A percentile compares a stretch with the other conserved stretches of the same genome.
These are phyloP conservation scores for Colletotrichum sp. DNA, from an alignment of 2,329 filamentous ascomycete genomes.

Conservation along the genomic window DNA sequence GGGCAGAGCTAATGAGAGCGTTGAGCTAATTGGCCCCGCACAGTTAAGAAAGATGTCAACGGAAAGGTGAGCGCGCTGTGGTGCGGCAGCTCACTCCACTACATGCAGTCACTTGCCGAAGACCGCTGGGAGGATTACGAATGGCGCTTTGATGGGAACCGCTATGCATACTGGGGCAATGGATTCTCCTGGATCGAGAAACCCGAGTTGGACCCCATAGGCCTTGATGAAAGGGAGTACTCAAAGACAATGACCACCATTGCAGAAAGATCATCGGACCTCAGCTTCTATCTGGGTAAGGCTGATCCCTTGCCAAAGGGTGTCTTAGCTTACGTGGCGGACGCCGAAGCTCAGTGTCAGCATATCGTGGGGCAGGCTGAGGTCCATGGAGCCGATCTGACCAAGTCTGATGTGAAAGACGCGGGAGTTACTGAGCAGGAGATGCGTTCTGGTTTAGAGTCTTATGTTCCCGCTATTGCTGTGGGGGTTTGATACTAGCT, in stretches of 20 bases:
- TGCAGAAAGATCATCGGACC: not conserved
- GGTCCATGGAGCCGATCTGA: accelerated
- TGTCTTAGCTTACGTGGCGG: accelerated
- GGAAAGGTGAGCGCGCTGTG: not conserved
- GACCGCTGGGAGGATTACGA: not conserved
- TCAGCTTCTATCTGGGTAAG: not conserved
- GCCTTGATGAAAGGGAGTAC: not conserved
- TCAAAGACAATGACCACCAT: not conserved
- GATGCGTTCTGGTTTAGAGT: not conserved
- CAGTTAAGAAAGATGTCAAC: not conserved
- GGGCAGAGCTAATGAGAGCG: not conserved
- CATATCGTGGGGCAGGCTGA: not conserved
- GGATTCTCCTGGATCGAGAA: not conserved
- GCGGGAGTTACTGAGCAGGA: not conserved
- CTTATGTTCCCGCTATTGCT: not conserved
- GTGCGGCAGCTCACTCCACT: not conserved
- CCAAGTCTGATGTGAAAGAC: not conserved
- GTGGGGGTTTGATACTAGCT: not conserved
- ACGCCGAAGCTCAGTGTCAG: not conserved
- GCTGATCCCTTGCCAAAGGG: not conserved
- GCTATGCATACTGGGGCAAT: not conserved
- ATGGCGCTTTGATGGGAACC: not conserved
- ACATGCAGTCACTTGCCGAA: not conserved
- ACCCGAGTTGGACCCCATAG: accelerated
- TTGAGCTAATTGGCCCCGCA: not conserved